Conservation (phyloP, 2,329 filamentous ascomycete species). For the Fusarium sterilihyphosum region DNA sequence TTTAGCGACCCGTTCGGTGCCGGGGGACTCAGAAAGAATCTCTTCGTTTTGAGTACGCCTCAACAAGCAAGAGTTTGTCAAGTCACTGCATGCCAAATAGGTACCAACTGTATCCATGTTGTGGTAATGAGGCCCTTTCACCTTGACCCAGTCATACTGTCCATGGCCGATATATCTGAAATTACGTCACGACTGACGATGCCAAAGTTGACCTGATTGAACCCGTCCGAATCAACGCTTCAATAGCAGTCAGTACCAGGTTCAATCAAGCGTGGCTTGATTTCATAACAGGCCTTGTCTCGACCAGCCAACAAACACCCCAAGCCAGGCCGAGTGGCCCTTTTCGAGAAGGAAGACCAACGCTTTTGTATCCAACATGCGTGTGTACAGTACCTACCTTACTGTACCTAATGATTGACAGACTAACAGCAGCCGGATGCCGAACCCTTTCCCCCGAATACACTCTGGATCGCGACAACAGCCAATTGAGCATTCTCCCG, state of each 20-base stretch:
- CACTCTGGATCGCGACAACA: slow-evolving; percentile 16
- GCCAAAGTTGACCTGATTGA: neutral
- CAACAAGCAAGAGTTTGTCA: neutral
- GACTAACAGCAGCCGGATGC: slow-evolving; percentile 18
- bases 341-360: slow-evolving; percentile 7
- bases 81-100: neutral
- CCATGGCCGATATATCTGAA: neutral
- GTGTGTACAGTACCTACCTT: neutral
- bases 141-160: neutral
- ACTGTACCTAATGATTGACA: neutral
- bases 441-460: slow-evolving; percentile 14
- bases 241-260: neutral
- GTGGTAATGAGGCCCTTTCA: neutral
- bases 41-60: neutral
- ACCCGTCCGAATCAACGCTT: neutral
- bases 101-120: neutral
- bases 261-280: slow-evolving; percentile 11
- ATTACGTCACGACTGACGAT: neutral
- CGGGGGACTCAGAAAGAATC: neutral
- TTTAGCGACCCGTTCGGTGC: slow-evolving; percentile 3
- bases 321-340: slow-evolving; percentile 10
- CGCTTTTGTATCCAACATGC: neutral
- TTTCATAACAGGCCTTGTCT: neutral
- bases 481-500: slow-evolving; percentile 22
- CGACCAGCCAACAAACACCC: neutral